phyloP scores from a whole-genome alignment of 805 yeast genomes.

The Yarrowia hollandica region DNA sequence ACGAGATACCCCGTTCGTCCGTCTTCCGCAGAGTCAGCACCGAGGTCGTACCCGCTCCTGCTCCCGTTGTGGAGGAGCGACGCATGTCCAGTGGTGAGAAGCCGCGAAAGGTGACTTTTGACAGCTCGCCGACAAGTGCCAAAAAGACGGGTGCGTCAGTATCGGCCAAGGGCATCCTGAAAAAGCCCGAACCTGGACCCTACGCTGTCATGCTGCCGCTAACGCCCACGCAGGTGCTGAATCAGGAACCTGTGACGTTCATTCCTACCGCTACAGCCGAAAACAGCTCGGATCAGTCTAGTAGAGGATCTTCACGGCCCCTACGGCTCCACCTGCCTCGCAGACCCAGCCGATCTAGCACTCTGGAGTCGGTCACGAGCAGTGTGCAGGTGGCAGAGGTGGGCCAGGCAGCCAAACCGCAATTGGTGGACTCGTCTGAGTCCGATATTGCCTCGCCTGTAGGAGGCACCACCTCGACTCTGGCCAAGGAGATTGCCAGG shows the following conservation, averaged over 20 bases:
- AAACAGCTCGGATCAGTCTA: background rate
- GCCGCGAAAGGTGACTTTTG: constrained; percentile 6
- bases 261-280: background rate
- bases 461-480: background rate
- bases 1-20: constrained; percentile 10
- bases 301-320: background rate
- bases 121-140: background rate
- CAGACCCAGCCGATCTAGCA: background rate
- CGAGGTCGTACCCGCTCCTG: background rate
- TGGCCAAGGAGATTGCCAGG: constrained; percentile 14
- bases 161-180: constrained; percentile 11
- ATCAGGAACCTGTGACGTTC: background rate
- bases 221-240: constrained; percentile 8
- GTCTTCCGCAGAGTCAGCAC: constrained; percentile 6
- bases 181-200: constrained; percentile 5
- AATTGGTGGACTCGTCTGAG: background rate
- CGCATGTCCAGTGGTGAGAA: constrained; percentile 4
- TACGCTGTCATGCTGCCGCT: background rate
- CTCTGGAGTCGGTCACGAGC: background rate
- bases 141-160: background rate
- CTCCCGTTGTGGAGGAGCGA: background rate
- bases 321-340: constrained; percentile 2
- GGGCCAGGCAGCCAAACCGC: background rate
- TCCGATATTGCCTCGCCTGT: background rate
- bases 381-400: background rate